These are phyloP conservation scores for Yamadazyma dendronema DNA, from an alignment of 1,139 yeast species.

Conservation along the genomic window DNA sequence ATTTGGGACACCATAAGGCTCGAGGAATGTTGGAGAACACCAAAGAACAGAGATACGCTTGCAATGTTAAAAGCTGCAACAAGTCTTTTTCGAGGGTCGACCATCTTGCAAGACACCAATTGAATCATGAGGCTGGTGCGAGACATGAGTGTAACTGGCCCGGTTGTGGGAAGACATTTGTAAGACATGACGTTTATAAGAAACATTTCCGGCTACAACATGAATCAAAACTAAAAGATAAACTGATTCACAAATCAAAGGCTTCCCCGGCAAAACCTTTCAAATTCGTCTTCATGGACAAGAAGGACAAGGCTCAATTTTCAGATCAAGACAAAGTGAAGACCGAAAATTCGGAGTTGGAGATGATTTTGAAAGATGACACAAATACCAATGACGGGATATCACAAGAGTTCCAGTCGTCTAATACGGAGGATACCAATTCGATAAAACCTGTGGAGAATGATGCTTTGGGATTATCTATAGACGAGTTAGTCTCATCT, in stretches of 20 bases:
- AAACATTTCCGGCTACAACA: slow-evolving; percentile 15
- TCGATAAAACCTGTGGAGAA: no score
- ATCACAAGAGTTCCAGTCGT: no score
- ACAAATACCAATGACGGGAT: no score
- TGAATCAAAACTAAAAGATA: neutral
- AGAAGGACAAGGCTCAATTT: neutral
- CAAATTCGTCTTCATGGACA: slow-evolving; percentile 9
- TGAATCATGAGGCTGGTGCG: slow-evolving; percentile 38
- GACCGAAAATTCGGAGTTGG: no score
- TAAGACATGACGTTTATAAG: slow-evolving; percentile 31
- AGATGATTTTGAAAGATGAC: no score
- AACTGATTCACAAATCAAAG: slow-evolving; percentile 1
- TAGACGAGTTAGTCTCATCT: slow-evolving; percentile 15
- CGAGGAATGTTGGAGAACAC: neutral
- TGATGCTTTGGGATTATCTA: slow-evolving; percentile 2
- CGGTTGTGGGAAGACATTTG: slow-evolving; percentile 42
- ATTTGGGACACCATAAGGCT: no score
- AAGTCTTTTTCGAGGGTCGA: slow-evolving; percentile 44
- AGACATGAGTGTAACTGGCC: slow-evolving; percentile 31
- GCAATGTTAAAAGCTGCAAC: slow-evolving; percentile 24
- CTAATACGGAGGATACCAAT: no score
- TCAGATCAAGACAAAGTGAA: neutral
- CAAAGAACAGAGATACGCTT: neutral
- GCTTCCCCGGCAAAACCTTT: slow-evolving; percentile 2
- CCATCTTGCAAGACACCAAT: slow-evolving; percentile 41